These are phyloP conservation scores for Cercophora newfieldiana DNA, from an alignment of 495 filamentous ascomycete species.

Conservation along the genomic window DNA sequence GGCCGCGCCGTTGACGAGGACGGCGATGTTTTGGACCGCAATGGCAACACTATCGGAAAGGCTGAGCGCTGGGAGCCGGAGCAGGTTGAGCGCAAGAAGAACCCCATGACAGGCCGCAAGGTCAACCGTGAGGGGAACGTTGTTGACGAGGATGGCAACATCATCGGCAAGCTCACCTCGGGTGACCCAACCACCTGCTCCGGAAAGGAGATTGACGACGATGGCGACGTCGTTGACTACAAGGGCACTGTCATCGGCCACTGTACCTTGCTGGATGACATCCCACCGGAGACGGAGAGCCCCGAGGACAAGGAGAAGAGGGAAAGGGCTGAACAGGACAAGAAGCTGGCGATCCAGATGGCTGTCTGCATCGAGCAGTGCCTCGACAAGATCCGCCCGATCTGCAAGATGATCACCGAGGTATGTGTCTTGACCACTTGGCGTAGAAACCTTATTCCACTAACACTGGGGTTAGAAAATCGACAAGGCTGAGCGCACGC, in stretches of 20 bases:
- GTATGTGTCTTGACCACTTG: conserved; percentile 49
- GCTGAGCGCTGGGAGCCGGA: conserved; percentile 82
- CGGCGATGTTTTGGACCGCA: conserved; percentile 78
- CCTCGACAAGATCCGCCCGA: conserved; percentile 77
- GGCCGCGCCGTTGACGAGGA: conserved; percentile 81
- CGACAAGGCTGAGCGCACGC: conserved; percentile 75
- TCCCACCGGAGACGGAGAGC: conserved; percentile 51
- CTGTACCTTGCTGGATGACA: conserved; percentile 74
- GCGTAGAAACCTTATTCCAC: neutral
- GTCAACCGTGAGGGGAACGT: conserved; percentile 85
- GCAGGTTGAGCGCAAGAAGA: conserved; percentile 61
- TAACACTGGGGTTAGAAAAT: conserved; percentile 56
- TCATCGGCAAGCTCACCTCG: conserved; percentile 76
- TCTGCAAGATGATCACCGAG: conserved; percentile 85
- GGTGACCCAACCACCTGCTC: conserved; percentile 69
- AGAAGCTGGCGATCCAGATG: conserved; percentile 78
- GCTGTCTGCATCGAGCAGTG: conserved; percentile 70
- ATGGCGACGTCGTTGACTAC: conserved; percentile 79
- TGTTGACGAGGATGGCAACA: conserved; percentile 74
- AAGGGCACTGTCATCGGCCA: conserved; percentile 82
- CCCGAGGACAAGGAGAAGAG: conserved; percentile 55
- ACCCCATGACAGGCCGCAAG: conserved; percentile 68
- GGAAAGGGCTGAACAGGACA: conserved; percentile 64
- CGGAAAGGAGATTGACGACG: conserved; percentile 81
- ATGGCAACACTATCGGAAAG: conserved; percentile 77